Evolutionary conservation across 164 flowering plant species (phyloP), one percentile per base, ranked within the genome.

Genomic region (Annona cherimola): DNA sequence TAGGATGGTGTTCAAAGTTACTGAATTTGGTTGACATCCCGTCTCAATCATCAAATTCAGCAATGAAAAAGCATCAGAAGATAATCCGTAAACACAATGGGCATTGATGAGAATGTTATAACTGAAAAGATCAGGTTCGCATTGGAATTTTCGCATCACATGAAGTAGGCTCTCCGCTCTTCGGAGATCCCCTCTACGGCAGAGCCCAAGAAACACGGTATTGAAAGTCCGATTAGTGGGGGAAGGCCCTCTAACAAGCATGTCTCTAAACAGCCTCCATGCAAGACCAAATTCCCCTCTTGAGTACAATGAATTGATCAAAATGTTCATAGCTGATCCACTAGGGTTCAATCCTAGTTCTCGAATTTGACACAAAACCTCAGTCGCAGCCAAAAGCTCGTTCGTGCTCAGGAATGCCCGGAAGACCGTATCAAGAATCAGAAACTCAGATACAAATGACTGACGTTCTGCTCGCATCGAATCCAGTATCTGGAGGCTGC

Each of bases 71-170:
- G 89, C 97, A 71, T 83, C 81, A 1, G 65, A 63, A 54, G 86
- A 83, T 73, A 73, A 70, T 9, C 98, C 96, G 45, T 78, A 75
- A 18, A 66, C 64, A 67, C 98, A 91, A 68, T 81, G 83, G 0
- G 90, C 90, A 74, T 86, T 86, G 70, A 95, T 89, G 78, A 95
- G 3, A 72, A 87, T 89, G 76, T 93, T 95, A 81, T 87, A 93
- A 0, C 88, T 42, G 78, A 76, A 68, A 63, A 80, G 88, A 82
- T 89, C 85, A 0, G 97, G 98, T 12, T 73, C 73, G 67, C 90
- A 86, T 1, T 70, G 59, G 74, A 75, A 93, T 74, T 86, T 93
- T 9, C 18, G 66, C 99, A 95, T 93, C 60, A 89, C 67, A 69
- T 81, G 79, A 7, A 91, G 75, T 66, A 95, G 77, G 79, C 87